phyloP scores from a whole-genome alignment of 495 filamentous ascomycete genomes.

The Parmelia sp. region DNA sequence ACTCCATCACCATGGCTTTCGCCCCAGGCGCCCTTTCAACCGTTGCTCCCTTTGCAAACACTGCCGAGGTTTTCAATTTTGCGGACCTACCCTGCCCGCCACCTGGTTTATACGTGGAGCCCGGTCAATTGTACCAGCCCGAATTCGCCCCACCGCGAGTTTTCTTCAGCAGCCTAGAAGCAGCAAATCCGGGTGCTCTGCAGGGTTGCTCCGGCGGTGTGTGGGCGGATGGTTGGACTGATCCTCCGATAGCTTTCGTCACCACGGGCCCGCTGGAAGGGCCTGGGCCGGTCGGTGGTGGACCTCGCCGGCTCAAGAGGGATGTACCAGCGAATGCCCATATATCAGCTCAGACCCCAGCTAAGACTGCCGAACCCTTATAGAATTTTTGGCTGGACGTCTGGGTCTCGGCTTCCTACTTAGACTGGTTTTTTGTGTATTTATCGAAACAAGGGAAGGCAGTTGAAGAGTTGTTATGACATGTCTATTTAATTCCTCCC shows the following conservation, averaged over 20 bases:
- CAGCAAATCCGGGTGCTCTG: not conserved
- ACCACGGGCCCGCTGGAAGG: not conserved
- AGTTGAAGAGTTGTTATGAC: no score
- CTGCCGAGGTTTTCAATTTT: not conserved
- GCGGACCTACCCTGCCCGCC: not conserved
- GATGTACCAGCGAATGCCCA: not conserved
- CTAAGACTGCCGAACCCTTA: not conserved
- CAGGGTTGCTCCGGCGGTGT: not conserved
- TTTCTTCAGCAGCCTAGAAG: not conserved
- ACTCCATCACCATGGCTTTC: constrained; percentile 1
- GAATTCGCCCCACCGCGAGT: constrained; percentile 1
- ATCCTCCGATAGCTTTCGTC: not conserved
- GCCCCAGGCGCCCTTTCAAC: constrained; percentile 2
- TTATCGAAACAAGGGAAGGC: no score
- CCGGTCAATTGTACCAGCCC: constrained; percentile 1
- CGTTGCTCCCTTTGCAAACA: not conserved
- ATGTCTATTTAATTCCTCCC: no score
- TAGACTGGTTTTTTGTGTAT: not conserved
- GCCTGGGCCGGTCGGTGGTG: not conserved
- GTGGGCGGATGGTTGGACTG: not conserved
- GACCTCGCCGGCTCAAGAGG: not conserved
- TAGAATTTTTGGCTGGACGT: not conserved
- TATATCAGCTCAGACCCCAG: not conserved
- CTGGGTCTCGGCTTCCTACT: not conserved
- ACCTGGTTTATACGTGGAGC: constrained; percentile 2